Evolutionary conservation across 2,329 filamentous ascomycete species (phyloP), one percentile per base, ranked within the genome.

Genomic region (Pseudogymnoascus sp.): DNA sequence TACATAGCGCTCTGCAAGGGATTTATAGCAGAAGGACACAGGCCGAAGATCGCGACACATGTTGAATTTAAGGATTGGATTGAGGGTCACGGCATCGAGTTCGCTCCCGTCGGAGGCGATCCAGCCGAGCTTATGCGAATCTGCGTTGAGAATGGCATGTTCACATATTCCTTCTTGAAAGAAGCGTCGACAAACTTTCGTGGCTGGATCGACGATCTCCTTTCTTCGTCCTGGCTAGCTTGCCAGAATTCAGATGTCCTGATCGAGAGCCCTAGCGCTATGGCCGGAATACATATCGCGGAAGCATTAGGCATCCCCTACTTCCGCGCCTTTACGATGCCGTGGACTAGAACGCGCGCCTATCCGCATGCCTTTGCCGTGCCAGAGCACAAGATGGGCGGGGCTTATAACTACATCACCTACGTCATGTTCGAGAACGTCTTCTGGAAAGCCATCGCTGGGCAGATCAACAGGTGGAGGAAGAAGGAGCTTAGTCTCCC

Each of bases 321-420:
- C 75, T 97, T 97, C 79, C 86, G 95, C 63, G 93, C 93, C 0
- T 99, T 99, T 73, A 96, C 92, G 16, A 99, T 99, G 95, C 95
- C 95, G 0, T 99, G 95, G 95, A 96, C 95, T 0, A 86, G 93
- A 59, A 99, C 95, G 14, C 83, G 95, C 62, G 92, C 93, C 0
- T 99, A 99, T 70, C 95, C 95, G 2, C 95, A 99, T 75, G 95
- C 95, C 0, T 99, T 99, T 75, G 89, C 93, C 26, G 93, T 96
- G 66, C 90, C 92, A 1, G 90, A 96, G 66, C 87, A 90, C 75
- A 97, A 96, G 77, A 91, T 96, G 86, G 95, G 95, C 62, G 95
- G 95, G 24, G 88, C 88, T 0, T 97, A 96, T 79, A 99, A 99
- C 73, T 92, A 93, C 73, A 87, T 96, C 72, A 95, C 92, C 0